These are phyloP conservation scores for Schwanniomyces pseudopolymorphus DNA, from an alignment of 805 yeast species.

Conservation along the genomic window DNA sequence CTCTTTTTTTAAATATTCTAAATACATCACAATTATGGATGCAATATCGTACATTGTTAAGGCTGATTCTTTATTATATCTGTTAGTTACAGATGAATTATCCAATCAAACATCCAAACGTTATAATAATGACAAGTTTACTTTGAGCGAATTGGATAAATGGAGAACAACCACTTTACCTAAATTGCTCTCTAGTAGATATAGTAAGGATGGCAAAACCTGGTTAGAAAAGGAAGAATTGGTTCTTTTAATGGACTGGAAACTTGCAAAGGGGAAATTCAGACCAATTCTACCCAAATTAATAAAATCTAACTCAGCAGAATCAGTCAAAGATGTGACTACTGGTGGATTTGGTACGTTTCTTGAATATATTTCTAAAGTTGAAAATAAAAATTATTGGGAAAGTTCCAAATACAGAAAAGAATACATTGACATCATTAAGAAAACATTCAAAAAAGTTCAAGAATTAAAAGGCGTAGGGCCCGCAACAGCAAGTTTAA, in stretches of 20 bases:
- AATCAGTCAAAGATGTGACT: slow-evolving; percentile 28
- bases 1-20: too few species aligned
- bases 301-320: slow-evolving; percentile 33
- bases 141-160: slow-evolving; percentile 34
- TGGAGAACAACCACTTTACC: slow-evolving; percentile 39
- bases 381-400: slow-evolving; percentile 4
- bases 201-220: slow-evolving; percentile 14
- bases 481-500: slow-evolving; percentile 49
- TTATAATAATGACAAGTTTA: slow-evolving; percentile 21
- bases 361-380: slow-evolving; percentile 8
- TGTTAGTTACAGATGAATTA: slow-evolving; percentile 23
- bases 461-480: slow-evolving; percentile 48
- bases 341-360: slow-evolving; percentile 20
- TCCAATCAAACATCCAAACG: slow-evolving; percentile 23
- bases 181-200: slow-evolving; percentile 18
- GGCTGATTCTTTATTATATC: slow-evolving; percentile 25
- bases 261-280: slow-evolving; percentile 44
- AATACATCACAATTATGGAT: too few species aligned
- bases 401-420: not conserved
- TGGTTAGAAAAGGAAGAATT: slow-evolving; percentile 42
- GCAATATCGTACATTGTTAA: slow-evolving; percentile 7
- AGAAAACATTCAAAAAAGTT: slow-evolving; percentile 24
- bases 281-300: slow-evolving; percentile 45
- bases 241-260: slow-evolving; percentile 48
- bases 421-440: slow-evolving; percentile 19